Base-by-base conservation (phyloP, 495 filamentous ascomycete species). In the Cercophora sp. region DNA sequence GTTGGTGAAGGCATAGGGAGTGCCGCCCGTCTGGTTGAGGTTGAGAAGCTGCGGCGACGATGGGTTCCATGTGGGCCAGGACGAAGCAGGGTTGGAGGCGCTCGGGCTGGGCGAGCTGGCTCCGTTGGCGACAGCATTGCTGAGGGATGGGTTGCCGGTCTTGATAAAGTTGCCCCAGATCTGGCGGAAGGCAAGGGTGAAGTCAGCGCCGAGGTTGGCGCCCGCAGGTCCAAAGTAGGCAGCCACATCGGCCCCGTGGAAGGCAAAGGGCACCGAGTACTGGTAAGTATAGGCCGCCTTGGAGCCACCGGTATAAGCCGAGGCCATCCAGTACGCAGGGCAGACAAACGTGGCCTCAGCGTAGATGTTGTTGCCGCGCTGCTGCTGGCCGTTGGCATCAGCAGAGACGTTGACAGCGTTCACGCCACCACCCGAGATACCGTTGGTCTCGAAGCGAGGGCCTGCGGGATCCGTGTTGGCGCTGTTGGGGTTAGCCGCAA, bases 291-390 rank as follows among this genome's bases (percentile, higher is more conserved):
- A 86, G 18, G 70, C 67, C 15, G 67, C 54, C 20, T 68, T 62
- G 31, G 54, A 41, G 32, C 29, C 15, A 5, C 19, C 25, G 3
- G 55, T 48, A 59, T 80, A 85, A 13, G 80, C 82, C 24, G 79
- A 73, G 8, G 79, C 81, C 29, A 86, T 69, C 82, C 81, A 87
- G 60, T 84, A 79, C 0, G 79, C 71, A 0, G 83, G 80, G 55
- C 83, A 87, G 55, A 72, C 68, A 47, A 86, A 85, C 5, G 73
- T 79, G 10, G 75, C 77, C 62, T 87, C 84, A 48, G 78, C 79
- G 46, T 77, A 80, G 47, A 86, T 69, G 61, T 83, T 81, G 69
- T 78, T 64, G 52, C 42, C 66, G 35, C 64, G 62, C 54, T 69
- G 66, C 44, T 63, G 59, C 55, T 67, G 64, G 56, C 64, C 66